Evolutionary conservation across 78 protist species (phyloP), one percentile per base, ranked within the genome.

Genomic region (Bodo saltans): DNA sequence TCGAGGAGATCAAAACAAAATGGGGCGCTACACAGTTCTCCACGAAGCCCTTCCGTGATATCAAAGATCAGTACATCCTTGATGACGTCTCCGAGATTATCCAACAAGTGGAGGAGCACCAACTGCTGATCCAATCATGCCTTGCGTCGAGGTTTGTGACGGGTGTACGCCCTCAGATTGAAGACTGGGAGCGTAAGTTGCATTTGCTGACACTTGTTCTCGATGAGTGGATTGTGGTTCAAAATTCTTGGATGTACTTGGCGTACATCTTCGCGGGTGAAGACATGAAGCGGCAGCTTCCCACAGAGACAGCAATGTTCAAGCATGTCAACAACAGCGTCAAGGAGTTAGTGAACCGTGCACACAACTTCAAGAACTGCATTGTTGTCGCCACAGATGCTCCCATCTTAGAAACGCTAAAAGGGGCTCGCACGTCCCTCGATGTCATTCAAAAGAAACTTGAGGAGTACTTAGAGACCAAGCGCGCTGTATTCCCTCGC

Each of bases 221-320:
- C 38, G 95, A 95, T 33, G 84, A 68, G 78, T 92, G 95, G 95
- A 8, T 88, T 3, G 26, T 23, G 34, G 95, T 95, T 29, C 97
- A 95, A 73, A 69, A 35, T 69, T 23, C 83, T 88, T 95, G 95
- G 95, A 52, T 83, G 29, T 91, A 91, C 69, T 75, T 95, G 42
- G 97, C 92, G 32, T 90, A 92, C 39, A 93, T 95, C 33, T 95
- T 95, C 82, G 47, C 81, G 42, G 52, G 85, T 11, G 93, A 90
- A 27, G 97, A 95, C 73, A 95, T 95, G 38, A 85, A 86, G 35
- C 40, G 38, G 35, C 90, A 87, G 87, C 79, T 95, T 68, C 97
- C 97, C n/a, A 68, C 76, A 72, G 97, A 92, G 60, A 87, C 94
- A 40, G 85, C 83, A 67, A 75, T 72, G 35, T 95, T 95, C 87